Evolutionary conservation across 768 basidiomycete species (phyloP).

Genomic region (Lentinus brumalis): DNA sequence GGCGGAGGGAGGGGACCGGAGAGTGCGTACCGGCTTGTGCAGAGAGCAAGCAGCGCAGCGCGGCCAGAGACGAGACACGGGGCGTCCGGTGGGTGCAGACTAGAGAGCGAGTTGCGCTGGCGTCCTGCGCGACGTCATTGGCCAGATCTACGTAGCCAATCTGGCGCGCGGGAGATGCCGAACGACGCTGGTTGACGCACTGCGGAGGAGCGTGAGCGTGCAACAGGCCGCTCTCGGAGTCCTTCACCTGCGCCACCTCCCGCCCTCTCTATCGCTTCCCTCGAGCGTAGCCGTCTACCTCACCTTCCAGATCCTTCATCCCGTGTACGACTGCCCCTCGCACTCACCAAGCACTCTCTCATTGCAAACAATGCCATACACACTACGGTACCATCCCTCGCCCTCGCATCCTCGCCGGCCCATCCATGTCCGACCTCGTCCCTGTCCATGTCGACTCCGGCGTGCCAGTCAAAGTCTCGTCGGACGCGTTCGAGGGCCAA

Average conservation of each 20-base stretch:
- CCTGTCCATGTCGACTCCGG: constrained; percentile 74
- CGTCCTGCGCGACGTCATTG: no score
- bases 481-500: constrained; percentile 73
- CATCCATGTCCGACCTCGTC: constrained; percentile 54
- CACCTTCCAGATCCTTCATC: background rate
- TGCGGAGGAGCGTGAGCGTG: no score
- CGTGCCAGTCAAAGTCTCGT: constrained; percentile 51
- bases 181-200: no score
- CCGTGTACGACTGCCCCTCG: background rate
- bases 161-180: no score
- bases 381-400: constrained; percentile 42
- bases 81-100: no score
- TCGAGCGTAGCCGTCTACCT: constrained; percentile 15
- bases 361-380: background rate
- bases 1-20: no score
- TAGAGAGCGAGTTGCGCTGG: no score
- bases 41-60: no score
- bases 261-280: constrained; percentile 4
- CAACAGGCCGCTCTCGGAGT: no score
- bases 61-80: no score
- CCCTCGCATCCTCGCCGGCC: constrained; percentile 74
- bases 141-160: no score
- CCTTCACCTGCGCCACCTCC: background rate
- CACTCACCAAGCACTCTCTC: background rate
- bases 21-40: no score